Conservation (phyloP, 805 yeast genomes). For the Candida coleopterorum region DNA sequence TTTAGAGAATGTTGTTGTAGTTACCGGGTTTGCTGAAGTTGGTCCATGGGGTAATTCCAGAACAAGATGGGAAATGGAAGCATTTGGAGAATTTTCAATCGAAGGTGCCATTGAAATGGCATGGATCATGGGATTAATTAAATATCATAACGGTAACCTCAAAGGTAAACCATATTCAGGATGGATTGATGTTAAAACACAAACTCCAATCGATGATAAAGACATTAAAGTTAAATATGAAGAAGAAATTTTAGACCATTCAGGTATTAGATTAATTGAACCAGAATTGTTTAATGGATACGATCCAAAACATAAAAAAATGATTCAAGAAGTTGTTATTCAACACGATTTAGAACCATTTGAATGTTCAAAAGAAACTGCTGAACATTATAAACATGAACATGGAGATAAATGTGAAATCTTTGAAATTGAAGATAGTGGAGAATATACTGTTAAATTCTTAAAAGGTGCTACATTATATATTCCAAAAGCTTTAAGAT, state of each 20-base stretch:
- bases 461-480: conserved; percentile 88
- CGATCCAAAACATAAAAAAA: conserved; percentile 88
- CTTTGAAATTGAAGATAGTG: conserved; percentile 82
- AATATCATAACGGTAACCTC: conserved; percentile 86
- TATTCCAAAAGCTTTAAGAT: conserved; percentile 83
- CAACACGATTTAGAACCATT: conserved; percentile 97
- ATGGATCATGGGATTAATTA: conserved; percentile 98
- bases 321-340: conserved; percentile 92
- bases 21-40: conserved; percentile 97
- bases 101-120: conserved; percentile 99
- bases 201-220: conserved; percentile 88
- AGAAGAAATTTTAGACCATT: conserved; percentile 78
- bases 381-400: conserved; percentile 87
- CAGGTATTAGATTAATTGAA: conserved; percentile 96
- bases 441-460: conserved; percentile 86
- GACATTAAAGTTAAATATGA: conserved; percentile 93
- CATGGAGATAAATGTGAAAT: conserved; percentile 93
- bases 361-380: conserved; percentile 92
- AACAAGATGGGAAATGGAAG: conserved; percentile 99
- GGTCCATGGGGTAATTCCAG: conserved; percentile 99
- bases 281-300: conserved; percentile 93
- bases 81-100: conserved; percentile 86
- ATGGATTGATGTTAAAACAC: conserved; percentile 95
- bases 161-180: conserved; percentile 92
- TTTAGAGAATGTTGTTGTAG: conserved; percentile 86